Percentiles rank a stretch among this genome's conserved stretches.
Conservation (phyloP, 768 basidiomycete species). For the Pholiota microspora region DNA sequence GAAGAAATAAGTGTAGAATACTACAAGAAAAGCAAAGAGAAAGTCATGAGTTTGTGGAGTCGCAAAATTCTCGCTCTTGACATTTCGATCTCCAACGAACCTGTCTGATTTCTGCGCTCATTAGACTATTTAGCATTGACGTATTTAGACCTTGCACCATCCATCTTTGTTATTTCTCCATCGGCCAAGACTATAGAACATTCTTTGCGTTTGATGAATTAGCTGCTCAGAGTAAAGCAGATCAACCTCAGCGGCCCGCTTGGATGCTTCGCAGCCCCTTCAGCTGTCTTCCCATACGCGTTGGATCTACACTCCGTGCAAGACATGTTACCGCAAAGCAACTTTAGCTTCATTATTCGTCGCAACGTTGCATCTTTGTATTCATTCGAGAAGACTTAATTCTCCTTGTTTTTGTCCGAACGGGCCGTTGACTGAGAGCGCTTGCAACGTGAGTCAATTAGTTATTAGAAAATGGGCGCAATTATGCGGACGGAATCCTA, state of each 20-base stretch:
- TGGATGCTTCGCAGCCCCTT: not conserved
- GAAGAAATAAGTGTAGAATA: too few species aligned
- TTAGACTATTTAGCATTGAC: not conserved
- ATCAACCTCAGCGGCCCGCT: not conserved
- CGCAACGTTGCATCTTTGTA: too few species aligned
- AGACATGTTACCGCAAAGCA: not conserved
- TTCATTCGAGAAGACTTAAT: too few species aligned
- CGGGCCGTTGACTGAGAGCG: too few species aligned
- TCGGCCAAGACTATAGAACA: not conserved
- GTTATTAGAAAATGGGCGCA: not conserved
- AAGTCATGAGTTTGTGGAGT: not conserved
- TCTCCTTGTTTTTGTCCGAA: too few species aligned
- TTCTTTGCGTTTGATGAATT: too few species aligned
- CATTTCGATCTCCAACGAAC: not conserved
- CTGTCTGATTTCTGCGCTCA: not conserved
- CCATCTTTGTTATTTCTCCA: not conserved
- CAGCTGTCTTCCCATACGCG: not conserved
- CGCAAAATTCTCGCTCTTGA: not conserved
- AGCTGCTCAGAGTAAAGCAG: too few species aligned
- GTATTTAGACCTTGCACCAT: not conserved
- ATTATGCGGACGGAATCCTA: not conserved
- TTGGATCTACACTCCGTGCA: not conserved
- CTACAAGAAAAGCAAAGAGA: too few species aligned
- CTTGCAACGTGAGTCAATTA: too few species aligned
- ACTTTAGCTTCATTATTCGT: not conserved